A percentile compares a stretch with the other conserved stretches of the same genome.
phyloP scores from a whole-genome alignment of 2,329 filamentous ascomycete genomes.

The Aspergillus novoparasiticus region DNA sequence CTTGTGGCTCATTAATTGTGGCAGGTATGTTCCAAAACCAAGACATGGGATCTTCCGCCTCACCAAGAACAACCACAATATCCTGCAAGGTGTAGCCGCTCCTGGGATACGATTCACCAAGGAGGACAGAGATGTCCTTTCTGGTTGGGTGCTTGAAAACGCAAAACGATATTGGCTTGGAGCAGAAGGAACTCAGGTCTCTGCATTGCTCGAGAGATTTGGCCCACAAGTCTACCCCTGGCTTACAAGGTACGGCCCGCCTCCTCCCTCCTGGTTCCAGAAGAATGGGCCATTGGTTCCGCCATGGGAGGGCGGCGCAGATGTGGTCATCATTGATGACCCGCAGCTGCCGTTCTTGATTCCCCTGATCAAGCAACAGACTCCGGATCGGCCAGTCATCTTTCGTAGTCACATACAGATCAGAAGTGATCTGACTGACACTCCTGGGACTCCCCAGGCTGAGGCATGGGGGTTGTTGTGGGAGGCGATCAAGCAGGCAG shows the following conservation, averaged over 20 bases:
- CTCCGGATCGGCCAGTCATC: conserved; percentile 72
- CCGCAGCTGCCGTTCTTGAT: conserved; percentile 78
- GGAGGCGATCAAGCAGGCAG: conserved; percentile 68
- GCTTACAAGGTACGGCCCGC: not conserved
- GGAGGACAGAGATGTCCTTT: conserved; percentile 62
- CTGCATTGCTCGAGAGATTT: conserved; percentile 40
- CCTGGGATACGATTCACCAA: conserved; percentile 62
- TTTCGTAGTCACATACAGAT: conserved; percentile 81
- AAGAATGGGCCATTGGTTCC: conserved; percentile 66
- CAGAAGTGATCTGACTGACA: conserved; percentile 67
- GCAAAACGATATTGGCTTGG: conserved; percentile 72
- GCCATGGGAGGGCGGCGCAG: conserved; percentile 68
- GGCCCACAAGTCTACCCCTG: conserved; percentile 65
- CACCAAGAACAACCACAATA: conserved; percentile 84
- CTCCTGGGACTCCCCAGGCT: conserved; percentile 63
- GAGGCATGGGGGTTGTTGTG: conserved; percentile 75
- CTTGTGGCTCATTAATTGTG: not conserved
- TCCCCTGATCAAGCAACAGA: conserved; percentile 67
- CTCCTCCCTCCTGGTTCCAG: conserved; percentile 57
- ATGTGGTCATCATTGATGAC: conserved; percentile 76
- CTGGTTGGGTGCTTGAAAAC: conserved; percentile 71
- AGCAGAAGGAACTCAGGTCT: too few relatives aligned
- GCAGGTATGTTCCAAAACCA: conserved; percentile 70
- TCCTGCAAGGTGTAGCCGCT: conserved; percentile 73
- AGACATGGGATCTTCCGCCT: conserved; percentile 75